phyloP scores from a whole-genome alignment of 2,329 filamentous ascomycete genomes.

The Pezicula carpinea region DNA sequence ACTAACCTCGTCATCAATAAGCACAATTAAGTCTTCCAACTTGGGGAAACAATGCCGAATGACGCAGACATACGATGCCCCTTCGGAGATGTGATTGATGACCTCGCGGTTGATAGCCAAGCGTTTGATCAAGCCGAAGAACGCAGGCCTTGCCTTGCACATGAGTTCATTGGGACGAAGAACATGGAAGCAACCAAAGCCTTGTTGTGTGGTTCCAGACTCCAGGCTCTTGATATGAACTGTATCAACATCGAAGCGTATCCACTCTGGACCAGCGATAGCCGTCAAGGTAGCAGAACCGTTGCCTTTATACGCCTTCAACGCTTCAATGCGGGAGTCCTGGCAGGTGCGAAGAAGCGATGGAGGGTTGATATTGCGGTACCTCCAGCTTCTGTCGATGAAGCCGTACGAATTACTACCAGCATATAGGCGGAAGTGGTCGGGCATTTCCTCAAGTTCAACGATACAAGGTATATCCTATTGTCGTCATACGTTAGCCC shows the following conservation, averaged over 20 bases:
- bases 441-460: too few species aligned
- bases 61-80: background rate
- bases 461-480: too few species aligned
- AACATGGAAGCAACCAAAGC: too few species aligned
- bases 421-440: too few species aligned
- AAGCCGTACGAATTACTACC: too few species aligned
- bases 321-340: conserved; percentile 7
- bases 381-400: conserved; percentile 1
- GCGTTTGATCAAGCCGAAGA: conserved; percentile 4
- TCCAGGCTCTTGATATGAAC: conserved; percentile 6
- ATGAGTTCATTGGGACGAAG: too few species aligned
- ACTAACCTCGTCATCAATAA: conserved; percentile 5
- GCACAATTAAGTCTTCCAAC: conserved; percentile 7
- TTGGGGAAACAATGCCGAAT: conserved; percentile 5
- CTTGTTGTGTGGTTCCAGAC: background rate
- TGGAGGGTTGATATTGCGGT: conserved; percentile 3
- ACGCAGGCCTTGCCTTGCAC: conserved; percentile 2
- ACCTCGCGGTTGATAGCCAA: conserved; percentile 7
- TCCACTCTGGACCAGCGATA: conserved; percentile 3
- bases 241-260: conserved; percentile 9
- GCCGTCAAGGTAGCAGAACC: background rate
- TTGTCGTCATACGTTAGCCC: too few species aligned
- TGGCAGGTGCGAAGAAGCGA: conserved; percentile 5
- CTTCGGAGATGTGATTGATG: background rate
- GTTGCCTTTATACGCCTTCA: conserved; percentile 2